Conservation (phyloP, 2,329 filamentous ascomycete genomes). For the Cordyceps militaris region DNA sequence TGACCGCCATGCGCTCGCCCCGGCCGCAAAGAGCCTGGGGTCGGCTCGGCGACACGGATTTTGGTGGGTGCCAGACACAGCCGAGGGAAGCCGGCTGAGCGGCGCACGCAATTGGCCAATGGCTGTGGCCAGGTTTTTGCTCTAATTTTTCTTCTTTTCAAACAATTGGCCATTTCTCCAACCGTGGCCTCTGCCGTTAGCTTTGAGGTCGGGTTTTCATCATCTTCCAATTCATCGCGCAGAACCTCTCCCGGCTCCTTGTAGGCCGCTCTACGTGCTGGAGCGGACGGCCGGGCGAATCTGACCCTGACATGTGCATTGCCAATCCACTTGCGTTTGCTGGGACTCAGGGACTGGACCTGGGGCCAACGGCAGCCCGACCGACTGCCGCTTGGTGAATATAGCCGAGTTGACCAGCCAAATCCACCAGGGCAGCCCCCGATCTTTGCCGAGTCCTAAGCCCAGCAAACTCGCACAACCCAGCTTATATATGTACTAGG, state of each 20-base stretch:
- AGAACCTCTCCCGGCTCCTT: too few relatives aligned
- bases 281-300: too few relatives aligned
- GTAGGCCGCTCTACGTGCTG: too few relatives aligned
- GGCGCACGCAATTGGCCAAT: constrained; percentile 11
- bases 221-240: too few relatives aligned
- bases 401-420: not conserved
- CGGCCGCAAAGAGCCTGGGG: constrained; percentile 2
- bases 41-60: constrained; percentile 14
- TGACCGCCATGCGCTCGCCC: constrained; percentile 3
- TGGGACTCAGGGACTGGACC: not conserved
- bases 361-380: not conserved
- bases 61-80: constrained; percentile 11
- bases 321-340: not conserved
- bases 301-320: not conserved
- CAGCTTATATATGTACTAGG: too few relatives aligned
- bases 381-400: constrained; percentile 7
- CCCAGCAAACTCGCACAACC: not conserved
- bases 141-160: not conserved
- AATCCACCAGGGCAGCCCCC: not conserved
- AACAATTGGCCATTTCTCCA: not conserved
- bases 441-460: not conserved
- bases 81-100: constrained; percentile 14
- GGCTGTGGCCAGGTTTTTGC: not conserved
- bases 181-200: not conserved
- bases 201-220: too few relatives aligned